Evolutionary conservation across 2,329 filamentous ascomycete species (phyloP).

Genomic region (Thermothelomyces thermophilus): DNA sequence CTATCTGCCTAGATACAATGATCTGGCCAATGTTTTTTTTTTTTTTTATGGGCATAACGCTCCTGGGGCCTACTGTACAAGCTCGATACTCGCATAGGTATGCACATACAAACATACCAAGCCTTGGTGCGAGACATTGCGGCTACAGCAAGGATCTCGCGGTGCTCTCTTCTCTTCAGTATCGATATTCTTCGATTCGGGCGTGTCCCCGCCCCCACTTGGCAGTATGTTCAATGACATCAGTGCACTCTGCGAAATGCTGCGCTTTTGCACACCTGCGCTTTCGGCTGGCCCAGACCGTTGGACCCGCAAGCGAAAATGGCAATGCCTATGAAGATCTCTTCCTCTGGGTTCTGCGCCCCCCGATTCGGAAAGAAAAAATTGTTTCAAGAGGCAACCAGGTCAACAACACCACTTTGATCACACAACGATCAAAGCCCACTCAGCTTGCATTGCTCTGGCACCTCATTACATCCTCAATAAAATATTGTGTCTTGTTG

Average conservation of each 20-base stretch:
- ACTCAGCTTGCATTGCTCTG: too few species aligned
- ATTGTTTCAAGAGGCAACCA: not conserved
- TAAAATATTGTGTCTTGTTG: too few species aligned
- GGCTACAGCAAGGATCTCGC: not conserved
- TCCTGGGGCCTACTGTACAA: too few species aligned
- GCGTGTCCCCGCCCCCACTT: not conserved
- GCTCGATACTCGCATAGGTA: too few species aligned
- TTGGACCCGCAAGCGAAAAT: not conserved
- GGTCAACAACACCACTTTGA: too few species aligned
- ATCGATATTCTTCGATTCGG: not conserved
- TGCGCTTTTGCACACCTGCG: not conserved
- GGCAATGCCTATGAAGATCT: not conserved
- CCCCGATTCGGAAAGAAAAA: not conserved
- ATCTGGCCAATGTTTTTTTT: too few species aligned
- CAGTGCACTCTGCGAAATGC: not conserved
- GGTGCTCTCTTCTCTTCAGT: not conserved
- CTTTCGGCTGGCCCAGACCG: not conserved
- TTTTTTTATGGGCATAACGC: too few species aligned
- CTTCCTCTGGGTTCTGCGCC: too few species aligned
- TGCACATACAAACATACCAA: too few species aligned
- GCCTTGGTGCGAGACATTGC: not conserved
- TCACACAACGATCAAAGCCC: too few species aligned
- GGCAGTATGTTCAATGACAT: slow-evolving; percentile 2
- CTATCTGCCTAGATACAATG: too few species aligned
- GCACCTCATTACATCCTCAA: too few species aligned